Percentiles rank a stretch among this genome's conserved stretches.
Evolutionary conservation across 2,329 filamentous ascomycete species (phyloP).

Genomic region (Fusarium praegraminearum): DNA sequence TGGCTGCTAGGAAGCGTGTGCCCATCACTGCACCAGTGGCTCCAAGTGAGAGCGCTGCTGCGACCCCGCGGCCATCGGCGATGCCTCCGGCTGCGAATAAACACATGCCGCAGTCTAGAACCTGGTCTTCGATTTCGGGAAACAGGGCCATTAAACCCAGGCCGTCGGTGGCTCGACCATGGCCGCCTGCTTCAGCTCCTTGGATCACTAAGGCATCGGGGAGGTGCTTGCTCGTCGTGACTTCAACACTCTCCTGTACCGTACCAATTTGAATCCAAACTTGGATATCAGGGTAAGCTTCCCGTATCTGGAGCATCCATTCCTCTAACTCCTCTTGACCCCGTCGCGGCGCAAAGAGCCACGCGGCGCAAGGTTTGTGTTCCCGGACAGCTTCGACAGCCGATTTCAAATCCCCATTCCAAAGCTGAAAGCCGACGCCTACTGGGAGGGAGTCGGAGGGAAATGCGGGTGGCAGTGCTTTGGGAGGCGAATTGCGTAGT

Average conservation of each 20-base stretch:
- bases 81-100: conserved; percentile 67
- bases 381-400: conserved; percentile 49
- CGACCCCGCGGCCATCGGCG: conserved; percentile 62
- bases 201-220: conserved; percentile 66
- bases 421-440: conserved; percentile 60
- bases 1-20: conserved; percentile 69
- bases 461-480: conserved; percentile 21
- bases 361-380: conserved; percentile 55
- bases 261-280: conserved; percentile 67
- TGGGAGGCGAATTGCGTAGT: conserved; percentile 26
- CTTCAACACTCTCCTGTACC: conserved; percentile 60
- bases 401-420: conserved; percentile 56
- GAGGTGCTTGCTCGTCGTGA: conserved; percentile 49
- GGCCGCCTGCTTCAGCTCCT: conserved; percentile 66
- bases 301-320: conserved; percentile 60
- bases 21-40: conserved; percentile 70
- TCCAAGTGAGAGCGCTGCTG: conserved; percentile 63
- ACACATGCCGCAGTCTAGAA: conserved; percentile 53
- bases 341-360: conserved; percentile 57
- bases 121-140: conserved; percentile 61
- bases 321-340: conserved; percentile 54
- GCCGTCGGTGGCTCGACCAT: conserved; percentile 60
- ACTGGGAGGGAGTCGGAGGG: conserved; percentile 53
- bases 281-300: conserved; percentile 55
- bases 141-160: conserved; percentile 60